Evolutionary conservation across 140 eudicot species (phyloP).

Genomic region (Oenanthe javanica): DNA sequence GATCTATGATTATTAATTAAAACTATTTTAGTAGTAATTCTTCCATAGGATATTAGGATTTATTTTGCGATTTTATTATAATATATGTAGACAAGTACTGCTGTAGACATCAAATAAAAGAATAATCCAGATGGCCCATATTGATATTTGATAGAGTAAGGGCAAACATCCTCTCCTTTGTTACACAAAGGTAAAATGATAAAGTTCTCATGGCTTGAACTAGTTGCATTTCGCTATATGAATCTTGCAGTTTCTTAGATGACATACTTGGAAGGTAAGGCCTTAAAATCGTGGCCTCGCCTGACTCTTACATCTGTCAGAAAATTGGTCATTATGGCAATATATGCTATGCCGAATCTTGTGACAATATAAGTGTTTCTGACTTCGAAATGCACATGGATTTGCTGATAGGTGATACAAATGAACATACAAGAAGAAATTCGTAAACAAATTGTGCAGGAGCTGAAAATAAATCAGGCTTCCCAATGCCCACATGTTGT

Average conservation of each 20-base stretch:
- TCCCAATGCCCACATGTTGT: conserved; percentile 86
- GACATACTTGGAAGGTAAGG: not conserved
- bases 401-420: conserved; percentile 70
- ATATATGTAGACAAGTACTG: not conserved
- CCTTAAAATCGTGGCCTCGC: not conserved
- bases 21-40: too few species aligned
- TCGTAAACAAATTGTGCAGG: conserved; percentile 97
- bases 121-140: not conserved
- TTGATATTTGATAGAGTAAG: not conserved
- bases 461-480: conserved; percentile 88
- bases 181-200: not conserved
- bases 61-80: not conserved
- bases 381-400: not conserved
- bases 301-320: not conserved
- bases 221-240: not conserved
- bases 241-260: not conserved
- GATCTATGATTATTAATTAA: not conserved
- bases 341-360: not conserved
- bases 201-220: not conserved
- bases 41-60: not conserved
- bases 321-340: not conserved
- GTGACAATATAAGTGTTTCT: not conserved
- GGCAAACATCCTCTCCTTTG: not conserved
- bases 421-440: conserved; percentile 97
- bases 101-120: not conserved